Evolutionary conservation across 768 basidiomycete species (phyloP), one percentile per base, ranked within the genome.

Genomic region (Dendrothele bispora): DNA sequence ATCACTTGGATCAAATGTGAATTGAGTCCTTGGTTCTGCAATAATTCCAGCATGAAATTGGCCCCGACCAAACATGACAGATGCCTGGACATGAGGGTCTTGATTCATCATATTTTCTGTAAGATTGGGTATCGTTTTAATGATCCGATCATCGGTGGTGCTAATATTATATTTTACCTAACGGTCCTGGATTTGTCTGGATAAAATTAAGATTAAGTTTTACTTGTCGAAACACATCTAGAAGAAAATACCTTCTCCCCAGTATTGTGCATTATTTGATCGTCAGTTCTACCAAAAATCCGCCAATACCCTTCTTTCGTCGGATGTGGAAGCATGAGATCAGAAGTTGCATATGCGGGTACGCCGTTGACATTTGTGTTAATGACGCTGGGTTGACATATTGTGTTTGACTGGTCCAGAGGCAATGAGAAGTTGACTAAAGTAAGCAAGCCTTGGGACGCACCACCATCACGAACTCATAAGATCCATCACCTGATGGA

Each of bases 311-410:
- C 62, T 5, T 67, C 48, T 24, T 66, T 70, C 0, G 66, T 68
- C 0, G 78, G 74, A 53, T 80, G 79, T 22, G 69, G 66, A 1
- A 65, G 48, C 14, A 80, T 59, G 2, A 79, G 36, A 54, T 79
- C 79, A 1, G 63, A 57, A 1, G 75, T 76, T 2, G 72, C 62
- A 38, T 74, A 77, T 10, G 68, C 74, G 18, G 62, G 59, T 15
- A 55, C 52, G 2, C 74, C 77, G 1, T 67, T 54, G 2, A 71
- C 20, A 22, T 65, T 55, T 39, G 29, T 28, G 17, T 30, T 26
- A 32, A 15, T 34, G 26, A n/a, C 14, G 12, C 24, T n/a, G 27
- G 38, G 28, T 22, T 10, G 22, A 41, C 44, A 46, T 20, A 21
- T 25, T 32, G 3, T 7, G 28, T 27, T 48, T 36, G 32, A 7